A percentile compares a stretch with the other conserved stretches of the same genome.
Conservation (phyloP, 140 eudicot species). For the Flaveria floridana region DNA sequence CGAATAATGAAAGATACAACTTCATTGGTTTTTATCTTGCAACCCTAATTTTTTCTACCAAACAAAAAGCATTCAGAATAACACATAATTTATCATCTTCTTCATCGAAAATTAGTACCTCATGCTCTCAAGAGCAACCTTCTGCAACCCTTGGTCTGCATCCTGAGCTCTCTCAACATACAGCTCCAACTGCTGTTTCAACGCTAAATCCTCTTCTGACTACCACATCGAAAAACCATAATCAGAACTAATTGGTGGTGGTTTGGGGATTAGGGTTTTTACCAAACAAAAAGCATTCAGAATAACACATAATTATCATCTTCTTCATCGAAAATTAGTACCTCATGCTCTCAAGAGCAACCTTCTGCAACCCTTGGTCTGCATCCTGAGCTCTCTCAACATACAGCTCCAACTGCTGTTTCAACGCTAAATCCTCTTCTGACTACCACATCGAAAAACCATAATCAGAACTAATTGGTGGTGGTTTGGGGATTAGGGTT, state of each 20-base stretch:
- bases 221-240: conserved; percentile 21
- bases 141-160: conserved; percentile 69
- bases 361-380: conserved; percentile 70
- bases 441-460: conserved; percentile 42
- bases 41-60: conserved; percentile 2
- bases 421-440: conserved; percentile 89
- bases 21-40: neutral
- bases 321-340: neutral
- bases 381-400: conserved; percentile 85
- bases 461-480: neutral
- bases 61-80: no score
- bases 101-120: conserved; percentile 38
- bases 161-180: conserved; percentile 89
- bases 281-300: no score
- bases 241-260: neutral
- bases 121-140: conserved; percentile 89
- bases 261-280: no score
- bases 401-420: conserved; percentile 81
- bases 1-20: neutral
- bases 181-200: conserved; percentile 85
- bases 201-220: conserved; percentile 92
- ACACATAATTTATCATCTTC: neutral
- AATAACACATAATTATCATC: neutral
- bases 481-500: no score
- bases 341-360: conserved; percentile 97